Conservation (phyloP, 768 basidiomycete species). For the Wakefieldia striispora region DNA sequence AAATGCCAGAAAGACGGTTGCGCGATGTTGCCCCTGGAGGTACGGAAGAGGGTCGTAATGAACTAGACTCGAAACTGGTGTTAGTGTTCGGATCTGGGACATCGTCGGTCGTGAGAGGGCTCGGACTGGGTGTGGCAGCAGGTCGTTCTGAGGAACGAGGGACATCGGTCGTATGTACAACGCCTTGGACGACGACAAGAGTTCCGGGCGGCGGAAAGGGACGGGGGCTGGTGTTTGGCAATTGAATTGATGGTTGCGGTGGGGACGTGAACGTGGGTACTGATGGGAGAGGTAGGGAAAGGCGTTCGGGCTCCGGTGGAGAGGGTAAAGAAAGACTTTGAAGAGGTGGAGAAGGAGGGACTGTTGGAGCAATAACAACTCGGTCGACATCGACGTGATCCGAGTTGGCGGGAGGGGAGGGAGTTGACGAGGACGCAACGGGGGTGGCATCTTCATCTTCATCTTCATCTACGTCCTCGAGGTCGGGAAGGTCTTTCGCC, state of each 20-base stretch:
- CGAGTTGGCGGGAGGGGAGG: conserved; percentile 3
- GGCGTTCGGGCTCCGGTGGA: conserved; percentile 9
- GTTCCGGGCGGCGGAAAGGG: conserved; percentile 75
- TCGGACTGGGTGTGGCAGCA: conserved; percentile 11
- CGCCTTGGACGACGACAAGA: conserved; percentile 79
- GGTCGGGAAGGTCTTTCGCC: conserved; percentile 19
- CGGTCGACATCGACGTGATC: conserved; percentile 17
- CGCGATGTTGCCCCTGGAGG: conserved; percentile 32
- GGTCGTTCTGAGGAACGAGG: conserved; percentile 36
- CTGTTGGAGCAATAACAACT: conserved; percentile 20
- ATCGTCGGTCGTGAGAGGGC: conserved; percentile 3
- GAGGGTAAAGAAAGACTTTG: conserved; percentile 1
- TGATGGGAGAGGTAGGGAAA: conserved; percentile 11
- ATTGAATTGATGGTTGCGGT: conserved; percentile 24
- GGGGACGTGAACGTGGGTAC: conserved; percentile 14
- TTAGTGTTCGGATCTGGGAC: conserved; percentile 3
- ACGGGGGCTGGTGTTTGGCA: conserved; percentile 25
- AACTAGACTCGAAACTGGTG: conserved; percentile 4
- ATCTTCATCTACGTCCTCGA: conserved; percentile 5
- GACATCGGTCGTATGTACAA: conserved; percentile 74
- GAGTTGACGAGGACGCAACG: conserved; percentile 21
- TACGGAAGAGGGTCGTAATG: conserved; percentile 20
- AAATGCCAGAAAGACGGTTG: conserved; percentile 37
- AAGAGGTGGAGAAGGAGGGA: conserved; percentile 6
- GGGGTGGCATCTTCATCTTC: not conserved